Base-by-base conservation (phyloP, 2,329 filamentous ascomycete genomes). In the Xylariaceae sp. region DNA sequence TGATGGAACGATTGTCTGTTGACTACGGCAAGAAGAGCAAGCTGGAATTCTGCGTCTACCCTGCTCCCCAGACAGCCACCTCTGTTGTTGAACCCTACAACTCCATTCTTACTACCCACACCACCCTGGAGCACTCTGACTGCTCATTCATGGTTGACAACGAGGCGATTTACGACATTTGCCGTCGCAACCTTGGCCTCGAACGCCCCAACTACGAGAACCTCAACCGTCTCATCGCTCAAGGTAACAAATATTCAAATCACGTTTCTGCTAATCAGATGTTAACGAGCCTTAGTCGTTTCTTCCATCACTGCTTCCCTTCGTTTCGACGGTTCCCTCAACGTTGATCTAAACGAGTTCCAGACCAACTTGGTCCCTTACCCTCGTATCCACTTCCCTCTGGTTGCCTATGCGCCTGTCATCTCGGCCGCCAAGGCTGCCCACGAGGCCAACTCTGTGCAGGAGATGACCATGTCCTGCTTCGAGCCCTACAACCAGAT, bases 21-120 rank as follows among this genome's bases (percentile, higher is more conserved):
- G 94, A 99, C 81, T 99, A 97, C 75, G 93, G 94, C 83, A 99
- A 99, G 88, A 99, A 99, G 88, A 95, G 90, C 86, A 99, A 99
- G 88, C 86, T 99, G 66, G 94, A 99, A 80, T 99, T 99, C 85
- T 96, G 92, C 73, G 92, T 99, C 74, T 99, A 99, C 83, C 94
- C 94, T 73, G 92, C 94, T 69, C 94, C 94, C 62, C 92, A 96
- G 82, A 94, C 94, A 68, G 91, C 93, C 69, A 97, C 93, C 72
- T 95, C 94, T 50, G 93, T 99, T 63, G 94, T 99, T 66, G 94
- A 99, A 87, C 94, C 94, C 62, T 99, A 99, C 87, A 99, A 99
- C 87, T 97, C 94, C 55, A 97, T 97, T 75, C 87, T 99, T 69
- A 97, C 94, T 71, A 97, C 94, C 65, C 94, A 99, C 86, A 97